Evolutionary conservation across 176 grass and related monocot species (phyloP).

Genomic region (Aechmea fasciata): DNA sequence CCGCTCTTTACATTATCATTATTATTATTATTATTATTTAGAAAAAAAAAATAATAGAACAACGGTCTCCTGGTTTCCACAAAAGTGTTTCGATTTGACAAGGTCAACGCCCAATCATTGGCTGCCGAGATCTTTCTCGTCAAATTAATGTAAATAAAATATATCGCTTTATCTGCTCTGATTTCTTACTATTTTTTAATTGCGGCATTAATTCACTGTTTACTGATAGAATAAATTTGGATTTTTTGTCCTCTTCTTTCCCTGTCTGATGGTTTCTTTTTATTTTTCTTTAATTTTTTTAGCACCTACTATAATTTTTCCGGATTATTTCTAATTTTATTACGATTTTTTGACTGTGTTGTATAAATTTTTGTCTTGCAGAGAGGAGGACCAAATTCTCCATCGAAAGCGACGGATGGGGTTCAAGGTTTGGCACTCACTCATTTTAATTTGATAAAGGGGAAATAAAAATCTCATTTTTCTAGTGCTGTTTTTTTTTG

Average conservation of each 20-base stretch:
- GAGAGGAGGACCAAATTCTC: slow-evolving; percentile 39
- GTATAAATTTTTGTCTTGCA: slow-evolving; percentile 23
- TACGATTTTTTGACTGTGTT: slow-evolving; percentile 13
- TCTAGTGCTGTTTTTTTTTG: slow-evolving; percentile 11
- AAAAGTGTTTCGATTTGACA: slow-evolving; percentile 29
- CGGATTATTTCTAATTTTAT: slow-evolving; percentile 18
- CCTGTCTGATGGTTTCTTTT: slow-evolving; percentile 12
- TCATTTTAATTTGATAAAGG: not conserved
- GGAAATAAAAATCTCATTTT: not conserved
- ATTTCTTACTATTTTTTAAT: slow-evolving; percentile 27
- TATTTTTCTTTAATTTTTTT: not conserved
- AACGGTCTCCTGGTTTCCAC: slow-evolving; percentile 13
- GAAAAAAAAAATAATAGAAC: slow-evolving; percentile 13
- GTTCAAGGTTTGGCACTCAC: slow-evolving; percentile 54
- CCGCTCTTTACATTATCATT: slow-evolving; percentile 11
- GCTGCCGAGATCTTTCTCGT: not conserved
- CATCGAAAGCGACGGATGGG: slow-evolving; percentile 72
- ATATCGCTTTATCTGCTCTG: not conserved
- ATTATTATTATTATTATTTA: slow-evolving; percentile 4
- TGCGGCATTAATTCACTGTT: slow-evolving; percentile 18
- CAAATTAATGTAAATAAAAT: not conserved
- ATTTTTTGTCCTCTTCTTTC: slow-evolving; percentile 40
- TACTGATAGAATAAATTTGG: slow-evolving; percentile 30
- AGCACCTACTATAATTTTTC: slow-evolving; percentile 24
- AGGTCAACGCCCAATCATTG: slow-evolving; percentile 49